Evolutionary conservation across 768 basidiomycete species (phyloP).

Genomic region (Piloderma croceum): DNA sequence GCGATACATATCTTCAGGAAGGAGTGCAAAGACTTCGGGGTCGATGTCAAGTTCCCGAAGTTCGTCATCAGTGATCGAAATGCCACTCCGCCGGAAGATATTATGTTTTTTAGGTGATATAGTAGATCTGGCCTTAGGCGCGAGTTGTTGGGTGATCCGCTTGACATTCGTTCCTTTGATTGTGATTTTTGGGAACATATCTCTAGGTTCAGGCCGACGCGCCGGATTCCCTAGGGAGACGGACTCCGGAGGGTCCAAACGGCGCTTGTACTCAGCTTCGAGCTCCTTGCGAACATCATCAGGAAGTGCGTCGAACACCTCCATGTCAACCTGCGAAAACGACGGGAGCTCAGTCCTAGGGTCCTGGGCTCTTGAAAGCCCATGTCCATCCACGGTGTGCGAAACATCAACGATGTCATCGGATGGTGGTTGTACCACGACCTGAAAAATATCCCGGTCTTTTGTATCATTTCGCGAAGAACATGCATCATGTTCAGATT

Average conservation of each 20-base stretch:
- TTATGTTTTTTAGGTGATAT: conserved; percentile 30
- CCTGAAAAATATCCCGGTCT: not conserved
- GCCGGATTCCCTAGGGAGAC: conserved; percentile 6
- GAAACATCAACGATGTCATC: not conserved
- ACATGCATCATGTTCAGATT: conserved; percentile 1
- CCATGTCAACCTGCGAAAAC: conserved; percentile 70
- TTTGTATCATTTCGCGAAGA: not conserved
- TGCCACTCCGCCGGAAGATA: conserved; percentile 29
- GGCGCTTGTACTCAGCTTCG: conserved; percentile 58
- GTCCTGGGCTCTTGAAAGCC: conserved; percentile 12
- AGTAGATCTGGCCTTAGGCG: conserved; percentile 43
- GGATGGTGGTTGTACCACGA: conserved; percentile 2
- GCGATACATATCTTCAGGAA: conserved; percentile 65
- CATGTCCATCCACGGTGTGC: not conserved
- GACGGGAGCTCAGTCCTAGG: conserved; percentile 46
- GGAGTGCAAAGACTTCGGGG: conserved; percentile 55
- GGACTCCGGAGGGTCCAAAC: conserved; percentile 36
- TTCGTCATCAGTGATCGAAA: conserved; percentile 50
- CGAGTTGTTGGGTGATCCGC: conserved; percentile 59
- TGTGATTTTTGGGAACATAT: conserved; percentile 17
- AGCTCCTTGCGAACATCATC: conserved; percentile 64
- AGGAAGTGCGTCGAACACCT: conserved; percentile 67
- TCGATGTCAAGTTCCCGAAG: conserved; percentile 67
- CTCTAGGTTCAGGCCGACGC: not conserved
- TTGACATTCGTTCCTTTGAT: conserved; percentile 40